Evolutionary conservation across 768 basidiomycete genomes (phyloP), one percentile per base, ranked within the genome.

Genomic region (Sarcomyxa edulis): DNA sequence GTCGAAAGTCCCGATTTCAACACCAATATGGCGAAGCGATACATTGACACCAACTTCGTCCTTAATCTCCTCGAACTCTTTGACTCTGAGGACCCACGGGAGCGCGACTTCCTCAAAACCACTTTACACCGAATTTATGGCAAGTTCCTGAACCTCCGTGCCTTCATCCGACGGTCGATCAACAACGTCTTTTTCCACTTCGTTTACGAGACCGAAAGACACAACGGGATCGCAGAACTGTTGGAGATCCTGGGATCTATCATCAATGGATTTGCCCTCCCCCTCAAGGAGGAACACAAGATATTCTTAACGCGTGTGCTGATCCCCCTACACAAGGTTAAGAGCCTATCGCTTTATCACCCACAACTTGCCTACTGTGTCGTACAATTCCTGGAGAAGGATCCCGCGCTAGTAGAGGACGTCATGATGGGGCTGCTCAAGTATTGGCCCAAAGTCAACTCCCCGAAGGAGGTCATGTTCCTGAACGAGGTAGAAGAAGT

Each of bases 121-220:
- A 99, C 96, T 5, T 72, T 99, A 18, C 96, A 99, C 60, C 84
- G 96, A 43, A 98, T 99, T 61, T 99, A 99, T 56, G 96, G 96
- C 59, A 98, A 98, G 71, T 98, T 99, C 72, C 81, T 98, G 53
- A 96, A 94, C 59, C 78, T 98, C 30, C 92, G 96, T 44, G 95
- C 96, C 28, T 98, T 97, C 65, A 98, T 99, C 54, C 86, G 96
- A 39, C 82, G 96, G 43, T 97, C 95, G 41, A 98, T 99, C 77
- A 96, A 95, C 72, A 96, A 98, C 53, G 95, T 99, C 52, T 99
- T 99, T 61, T 98, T 96, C 76, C 84, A 94, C 55, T 99, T 98
- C 69, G 74, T 98, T 52, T 99, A 99, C 64, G 96, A 99, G 62
- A 92, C 93, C 1, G 96, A 99, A 58, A 81, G 96, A 32, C 95